Percentiles rank a stretch among this genome's conserved stretches.
Conservation (phyloP, 352 stramenopile species). For the Phytophthora cactorum region DNA sequence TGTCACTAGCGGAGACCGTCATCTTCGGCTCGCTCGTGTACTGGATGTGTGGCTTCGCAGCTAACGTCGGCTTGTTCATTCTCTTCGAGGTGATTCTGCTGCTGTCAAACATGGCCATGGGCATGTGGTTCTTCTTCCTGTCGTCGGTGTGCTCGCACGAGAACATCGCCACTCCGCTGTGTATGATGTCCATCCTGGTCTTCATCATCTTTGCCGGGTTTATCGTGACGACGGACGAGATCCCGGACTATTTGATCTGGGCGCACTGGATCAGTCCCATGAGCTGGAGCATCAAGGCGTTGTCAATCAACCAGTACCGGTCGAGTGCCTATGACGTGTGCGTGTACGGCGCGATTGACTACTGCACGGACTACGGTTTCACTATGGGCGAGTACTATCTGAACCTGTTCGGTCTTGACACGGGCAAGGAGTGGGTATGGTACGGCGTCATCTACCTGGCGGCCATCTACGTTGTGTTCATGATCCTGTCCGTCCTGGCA, state of each 20-base stretch:
- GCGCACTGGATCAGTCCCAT: slow-evolving; percentile 68
- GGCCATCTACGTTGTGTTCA: slow-evolving; percentile 29
- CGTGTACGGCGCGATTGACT: slow-evolving; percentile 34
- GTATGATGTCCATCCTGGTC: slow-evolving; percentile 48
- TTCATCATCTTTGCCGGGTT: slow-evolving; percentile 59
- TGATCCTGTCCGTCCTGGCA: slow-evolving; percentile 20
- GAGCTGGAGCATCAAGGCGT: slow-evolving; percentile 44
- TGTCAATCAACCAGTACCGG: slow-evolving; percentile 41
- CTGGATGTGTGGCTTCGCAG: not conserved
- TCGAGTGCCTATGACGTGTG: slow-evolving; percentile 25
- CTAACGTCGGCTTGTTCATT: not conserved
- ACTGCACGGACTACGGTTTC: slow-evolving; percentile 31
- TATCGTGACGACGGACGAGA: slow-evolving; percentile 47
- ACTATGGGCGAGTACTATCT: slow-evolving; percentile 47
- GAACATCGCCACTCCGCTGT: slow-evolving; percentile 42
- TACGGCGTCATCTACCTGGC: slow-evolving; percentile 24
- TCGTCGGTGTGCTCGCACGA: slow-evolving; percentile 26
- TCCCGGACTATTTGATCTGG: slow-evolving; percentile 55
- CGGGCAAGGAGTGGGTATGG: slow-evolving; percentile 19
- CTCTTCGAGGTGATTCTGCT: not conserved
- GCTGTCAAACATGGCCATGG: not conserved
- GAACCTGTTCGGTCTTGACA: slow-evolving; percentile 21
- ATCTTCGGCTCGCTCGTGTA: not conserved
- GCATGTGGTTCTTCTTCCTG: slow-evolving; percentile 21
- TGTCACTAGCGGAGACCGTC: not conserved